These are phyloP conservation scores for Protomyces arabidopsidicola DNA, from an alignment of 1,139 yeast genomes.

Conservation along the genomic window DNA sequence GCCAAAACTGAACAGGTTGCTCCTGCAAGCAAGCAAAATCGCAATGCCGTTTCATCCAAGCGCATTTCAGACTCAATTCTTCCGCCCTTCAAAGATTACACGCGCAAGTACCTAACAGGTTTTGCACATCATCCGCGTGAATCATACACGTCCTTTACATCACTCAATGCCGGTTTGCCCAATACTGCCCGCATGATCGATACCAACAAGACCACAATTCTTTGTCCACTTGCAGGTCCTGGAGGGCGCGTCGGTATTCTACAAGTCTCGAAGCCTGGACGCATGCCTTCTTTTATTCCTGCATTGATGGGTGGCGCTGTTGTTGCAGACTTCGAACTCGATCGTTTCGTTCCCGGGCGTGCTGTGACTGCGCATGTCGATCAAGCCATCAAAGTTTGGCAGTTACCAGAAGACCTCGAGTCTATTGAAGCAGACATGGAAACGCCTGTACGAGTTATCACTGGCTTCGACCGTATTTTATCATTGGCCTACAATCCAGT, in stretches of 20 bases:
- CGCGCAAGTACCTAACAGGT: slow-evolving; percentile 19
- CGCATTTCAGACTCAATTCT: not conserved
- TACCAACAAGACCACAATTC: slow-evolving; percentile 5
- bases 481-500: slow-evolving; percentile 6
- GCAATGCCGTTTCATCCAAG: not conserved
- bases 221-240: slow-evolving; percentile 20
- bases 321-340: slow-evolving; percentile 19
- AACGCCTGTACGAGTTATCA: slow-evolving; percentile 7
- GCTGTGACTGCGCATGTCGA: slow-evolving; percentile 21
- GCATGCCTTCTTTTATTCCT: slow-evolving; percentile 12
- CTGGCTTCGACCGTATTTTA: slow-evolving; percentile 19
- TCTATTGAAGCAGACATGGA: slow-evolving; percentile 15
- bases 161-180: slow-evolving; percentile 20
- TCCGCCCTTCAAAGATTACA: slow-evolving; percentile 4
- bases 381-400: slow-evolving; percentile 14
- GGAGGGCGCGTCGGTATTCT: slow-evolving; percentile 19
- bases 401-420: slow-evolving; percentile 5
- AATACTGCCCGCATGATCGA: slow-evolving; percentile 23
- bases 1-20: not conserved
- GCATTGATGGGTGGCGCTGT: slow-evolving; percentile 20
- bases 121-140: slow-evolving; percentile 16
- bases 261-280: slow-evolving; percentile 1
- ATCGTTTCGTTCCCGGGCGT: slow-evolving; percentile 6
- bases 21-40: not conserved
- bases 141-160: slow-evolving; percentile 16